Evolutionary conservation across 305 asterid genomes (phyloP).

Genomic region (Fraxinus sp.): DNA sequence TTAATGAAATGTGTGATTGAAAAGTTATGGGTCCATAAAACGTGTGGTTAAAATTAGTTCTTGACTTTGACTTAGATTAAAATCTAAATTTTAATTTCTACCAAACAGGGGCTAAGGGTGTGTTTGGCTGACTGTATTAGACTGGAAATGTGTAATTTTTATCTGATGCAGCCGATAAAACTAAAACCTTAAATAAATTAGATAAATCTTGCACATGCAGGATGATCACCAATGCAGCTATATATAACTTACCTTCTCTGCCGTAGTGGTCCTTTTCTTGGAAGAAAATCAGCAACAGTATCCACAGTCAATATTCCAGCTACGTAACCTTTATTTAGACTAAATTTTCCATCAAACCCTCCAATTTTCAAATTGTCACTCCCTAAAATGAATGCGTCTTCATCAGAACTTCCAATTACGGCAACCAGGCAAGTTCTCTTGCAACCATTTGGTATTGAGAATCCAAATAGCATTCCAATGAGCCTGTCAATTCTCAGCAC

Average conservation of each 20-base stretch:
- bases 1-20: too few species aligned
- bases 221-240: background rate
- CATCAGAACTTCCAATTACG: slow-evolving; percentile 50
- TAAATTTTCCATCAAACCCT: slow-evolving; percentile 59
- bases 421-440: slow-evolving; percentile 83
- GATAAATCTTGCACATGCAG: background rate
- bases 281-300: slow-evolving; percentile 90
- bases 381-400: slow-evolving; percentile 49
- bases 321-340: slow-evolving; percentile 67
- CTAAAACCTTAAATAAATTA: background rate
- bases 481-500: slow-evolving; percentile 78
- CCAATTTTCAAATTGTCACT: slow-evolving; percentile 62
- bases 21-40: too few species aligned
- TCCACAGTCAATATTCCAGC: slow-evolving; percentile 88
- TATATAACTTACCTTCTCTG: slow-evolving; percentile 64
- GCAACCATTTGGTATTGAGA: slow-evolving; percentile 83
- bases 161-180: background rate
- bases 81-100: too few species aligned
- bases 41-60: too few species aligned
- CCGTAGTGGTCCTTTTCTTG: slow-evolving; percentile 72
- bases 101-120: background rate
- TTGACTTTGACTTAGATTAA: too few species aligned
- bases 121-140: background rate
- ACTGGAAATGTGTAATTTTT: background rate
- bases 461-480: slow-evolving; percentile 80